Evolutionary conservation across 495 filamentous ascomycete genomes (phyloP), one percentile per base, ranked within the genome.

Genomic region (Daldinia vernicosa): DNA sequence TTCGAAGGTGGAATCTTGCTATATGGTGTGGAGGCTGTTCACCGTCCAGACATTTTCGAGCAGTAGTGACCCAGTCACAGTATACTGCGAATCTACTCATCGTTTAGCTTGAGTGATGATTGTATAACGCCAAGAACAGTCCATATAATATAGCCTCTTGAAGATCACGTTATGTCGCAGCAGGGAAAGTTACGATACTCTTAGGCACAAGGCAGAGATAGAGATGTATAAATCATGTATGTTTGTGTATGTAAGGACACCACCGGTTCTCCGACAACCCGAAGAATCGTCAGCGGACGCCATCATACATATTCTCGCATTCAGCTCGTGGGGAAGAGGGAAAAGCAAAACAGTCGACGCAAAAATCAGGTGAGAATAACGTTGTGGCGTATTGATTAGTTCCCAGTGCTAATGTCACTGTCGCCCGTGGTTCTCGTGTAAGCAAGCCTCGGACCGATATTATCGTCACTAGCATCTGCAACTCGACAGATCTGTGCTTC

Each of bases 61-160:
- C 70, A n/a, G 65, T 72, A 14, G 65, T 22, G 32, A 52, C 66
- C 70, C 70, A 72, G 14, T 72, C 56, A 40, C 30, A 69, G 55
- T 72, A 69, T 47, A 26, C 57, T 26, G 65, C 51, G 26, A 72
- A 73, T 53, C 61, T 69, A 39, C 70, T 73, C 70, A 69, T 69
- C 14, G 47, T 69, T 54, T 6, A 39, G 47, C 43, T 9, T 4
- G 1, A 4, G 26, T 22, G 50, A n/a, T 30, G 30, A 43, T 4
- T 15, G 5, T 50, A 43, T 24, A 33, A 17, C 14, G 11, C 6
- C 15, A 39, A 30, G 37, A 33, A 35, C 14, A 43, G 55, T n/a
- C 14, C 39, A 12, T 33, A 26, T 37, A 24, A 33, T 9, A 57
- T 28, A 0, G 7, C 26, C 15, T 11, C n/a, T 35, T n/a, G 5